Evolutionary conservation across 805 yeast species (phyloP).

Genomic region (Kurtzmaniella fragi): DNA sequence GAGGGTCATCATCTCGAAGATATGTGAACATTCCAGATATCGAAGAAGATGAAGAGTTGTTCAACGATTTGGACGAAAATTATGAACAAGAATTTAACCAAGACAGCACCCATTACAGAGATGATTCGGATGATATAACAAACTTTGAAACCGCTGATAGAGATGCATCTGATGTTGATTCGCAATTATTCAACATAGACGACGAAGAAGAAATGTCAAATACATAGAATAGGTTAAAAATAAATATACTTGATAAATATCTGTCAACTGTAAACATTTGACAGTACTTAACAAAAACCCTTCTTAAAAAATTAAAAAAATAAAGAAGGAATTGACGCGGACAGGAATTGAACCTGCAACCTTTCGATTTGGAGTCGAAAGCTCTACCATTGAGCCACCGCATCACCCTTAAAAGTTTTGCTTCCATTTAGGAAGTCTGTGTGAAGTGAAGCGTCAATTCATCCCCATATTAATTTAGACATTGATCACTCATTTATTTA

Average conservation of each 20-base stretch:
- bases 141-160: conserved; percentile 13
- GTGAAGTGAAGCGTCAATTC: no score
- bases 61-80: conserved; percentile 37
- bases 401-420: conserved; percentile 20
- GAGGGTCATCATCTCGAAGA: conserved; percentile 34
- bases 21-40: conserved; percentile 38
- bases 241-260: background rate
- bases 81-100: conserved; percentile 34
- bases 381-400: conserved; percentile 41
- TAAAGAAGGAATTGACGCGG: conserved; percentile 48
- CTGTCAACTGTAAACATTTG: no score
- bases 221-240: background rate
- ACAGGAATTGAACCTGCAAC: conserved; percentile 87
- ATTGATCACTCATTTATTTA: no score
- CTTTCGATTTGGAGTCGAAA: conserved; percentile 57
- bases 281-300: no score
- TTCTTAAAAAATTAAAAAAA: no score
- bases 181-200: conserved; percentile 27
- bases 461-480: no score
- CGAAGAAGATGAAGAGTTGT: conserved; percentile 36
- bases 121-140: conserved; percentile 14
- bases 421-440: no score
- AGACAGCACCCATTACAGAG: conserved; percentile 17
- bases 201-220: conserved; percentile 18
- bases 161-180: conserved; percentile 15